Evolutionary conservation across 768 basidiomycete species (phyloP).

Genomic region (Mycena kentingensis): DNA sequence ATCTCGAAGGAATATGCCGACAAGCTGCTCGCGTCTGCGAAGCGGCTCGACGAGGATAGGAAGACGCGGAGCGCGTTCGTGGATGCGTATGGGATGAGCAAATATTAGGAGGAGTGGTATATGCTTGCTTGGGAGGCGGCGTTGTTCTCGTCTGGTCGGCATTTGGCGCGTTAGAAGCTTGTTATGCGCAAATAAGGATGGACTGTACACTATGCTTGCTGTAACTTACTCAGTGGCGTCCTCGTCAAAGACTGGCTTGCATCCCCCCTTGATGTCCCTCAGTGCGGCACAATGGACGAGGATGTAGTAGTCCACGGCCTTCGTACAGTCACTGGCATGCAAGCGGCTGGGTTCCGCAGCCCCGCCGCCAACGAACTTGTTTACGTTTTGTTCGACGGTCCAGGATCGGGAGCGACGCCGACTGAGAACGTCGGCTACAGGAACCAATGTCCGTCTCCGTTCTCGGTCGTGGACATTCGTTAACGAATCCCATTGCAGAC

Average conservation of each 20-base stretch:
- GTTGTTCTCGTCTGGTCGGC: slow-evolving; percentile 41
- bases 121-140: slow-evolving; percentile 54
- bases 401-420: slow-evolving; percentile 36
- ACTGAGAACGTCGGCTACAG: slow-evolving; percentile 50
- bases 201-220: no score
- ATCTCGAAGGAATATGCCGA: slow-evolving; percentile 39
- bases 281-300: no score
- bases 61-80: slow-evolving; percentile 32
- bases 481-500: slow-evolving; percentile 34
- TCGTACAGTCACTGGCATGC: no score
- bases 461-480: not conserved
- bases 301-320: no score
- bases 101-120: slow-evolving; percentile 52
- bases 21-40: slow-evolving; percentile 27
- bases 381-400: no score
- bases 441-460: slow-evolving; percentile 34
- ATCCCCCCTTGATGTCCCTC: no score
- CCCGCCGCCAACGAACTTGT: no score
- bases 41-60: slow-evolving; percentile 31
- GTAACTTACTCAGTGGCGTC: no score
- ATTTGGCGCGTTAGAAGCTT: slow-evolving; percentile 52
- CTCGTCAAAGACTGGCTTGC: no score
- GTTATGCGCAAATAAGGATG: slow-evolving; percentile 31
- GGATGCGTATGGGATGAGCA: slow-evolving; percentile 31
- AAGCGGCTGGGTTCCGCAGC: slow-evolving; percentile 6